Evolutionary conservation across 345 rosid species (phyloP).

Genomic region (Rhodamnia argentea): DNA sequence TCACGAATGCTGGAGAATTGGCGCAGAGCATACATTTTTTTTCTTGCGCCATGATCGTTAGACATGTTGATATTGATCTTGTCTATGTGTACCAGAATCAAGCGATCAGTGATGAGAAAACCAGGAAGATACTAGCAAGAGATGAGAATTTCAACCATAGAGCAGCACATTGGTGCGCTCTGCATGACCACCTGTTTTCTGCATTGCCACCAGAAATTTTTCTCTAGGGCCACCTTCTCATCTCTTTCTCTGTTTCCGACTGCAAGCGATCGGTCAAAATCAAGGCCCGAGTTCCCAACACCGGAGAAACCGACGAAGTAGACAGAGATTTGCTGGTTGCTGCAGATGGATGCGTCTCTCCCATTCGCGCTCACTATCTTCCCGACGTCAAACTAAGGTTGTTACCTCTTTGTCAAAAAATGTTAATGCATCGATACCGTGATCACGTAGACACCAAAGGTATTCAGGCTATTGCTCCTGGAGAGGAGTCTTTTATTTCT

Average conservation of each 20-base stretch:
- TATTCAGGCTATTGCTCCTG: slow-evolving; percentile 76
- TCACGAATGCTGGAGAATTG: neutral
- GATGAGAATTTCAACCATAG: slow-evolving; percentile 54
- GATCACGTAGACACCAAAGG: slow-evolving; percentile 9
- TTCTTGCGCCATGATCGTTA: neutral
- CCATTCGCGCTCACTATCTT: slow-evolving; percentile 35
- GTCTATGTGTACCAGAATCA: slow-evolving; percentile 21
- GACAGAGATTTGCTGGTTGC: slow-evolving; percentile 54
- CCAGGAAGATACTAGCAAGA: slow-evolving; percentile 28
- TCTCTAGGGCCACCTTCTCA: slow-evolving; percentile 48
- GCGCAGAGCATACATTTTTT: neutral
- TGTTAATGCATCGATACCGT: neutral
- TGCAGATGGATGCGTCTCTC: slow-evolving; percentile 67
- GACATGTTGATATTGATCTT: neutral
- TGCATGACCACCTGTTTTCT: slow-evolving; percentile 38
- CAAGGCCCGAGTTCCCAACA: slow-evolving; percentile 28
- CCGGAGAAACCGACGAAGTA: slow-evolving; percentile 31
- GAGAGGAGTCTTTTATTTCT: slow-evolving; percentile 63
- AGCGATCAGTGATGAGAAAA: slow-evolving; percentile 26
- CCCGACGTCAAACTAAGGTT: slow-evolving; percentile 62
- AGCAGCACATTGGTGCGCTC: slow-evolving; percentile 69
- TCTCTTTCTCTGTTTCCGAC: slow-evolving; percentile 37
- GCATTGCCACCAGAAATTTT: slow-evolving; percentile 40
- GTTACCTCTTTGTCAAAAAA: neutral
- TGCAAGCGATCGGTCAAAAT: slow-evolving; percentile 30